Evolutionary conservation across 129 eudicot genomes (phyloP), one percentile per base, ranked within the genome.

Genomic region (Kitagawia praeruptora): DNA sequence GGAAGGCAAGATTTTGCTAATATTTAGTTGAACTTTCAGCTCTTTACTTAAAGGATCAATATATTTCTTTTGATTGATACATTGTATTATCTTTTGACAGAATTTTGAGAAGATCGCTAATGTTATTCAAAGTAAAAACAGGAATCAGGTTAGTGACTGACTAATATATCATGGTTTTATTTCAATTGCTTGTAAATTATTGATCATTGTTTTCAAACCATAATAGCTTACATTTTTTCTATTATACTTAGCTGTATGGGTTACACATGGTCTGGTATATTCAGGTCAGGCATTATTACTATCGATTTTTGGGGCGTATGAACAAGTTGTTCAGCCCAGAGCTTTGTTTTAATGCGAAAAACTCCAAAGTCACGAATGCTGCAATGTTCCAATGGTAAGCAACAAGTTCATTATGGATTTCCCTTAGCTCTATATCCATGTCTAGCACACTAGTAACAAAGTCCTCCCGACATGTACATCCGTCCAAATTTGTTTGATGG

Each of bases 351-450:
- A 93, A 93, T 89, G 98, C 98, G 78, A 93, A 85, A 80, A 91
- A 93, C 80, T 86, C 90, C 42, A 91, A 93, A 85, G 97, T 86
- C 21, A 91, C 98, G 9, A 93, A 91, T 88, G 89, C 98, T 75
- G 98, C 98, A 74, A 93, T 93, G 98, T 91, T 93, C 70, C 89
- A 97, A 74, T 93, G 98, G 98, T 93, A 87, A 53, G 74, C 81
- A 45, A 77, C 79, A 51, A 67, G 38, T 76, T 37, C 70, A 58
- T 19, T 9, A 37, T 18, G 39, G 56, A 70, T 37, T 75, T 49
- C 38, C 46, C 27, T 54, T 25, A 12, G 21, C 44, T 40, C 56
- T 31, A 39, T 44, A 4, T 80, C 47, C 6, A 44, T 58, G 67
- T 49, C 13, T 69, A 38, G 47, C 38, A 41, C 54, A 73, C 28